Base-by-base conservation (phyloP, 176 grass and related monocot species). In the Triticum monococcum region DNA sequence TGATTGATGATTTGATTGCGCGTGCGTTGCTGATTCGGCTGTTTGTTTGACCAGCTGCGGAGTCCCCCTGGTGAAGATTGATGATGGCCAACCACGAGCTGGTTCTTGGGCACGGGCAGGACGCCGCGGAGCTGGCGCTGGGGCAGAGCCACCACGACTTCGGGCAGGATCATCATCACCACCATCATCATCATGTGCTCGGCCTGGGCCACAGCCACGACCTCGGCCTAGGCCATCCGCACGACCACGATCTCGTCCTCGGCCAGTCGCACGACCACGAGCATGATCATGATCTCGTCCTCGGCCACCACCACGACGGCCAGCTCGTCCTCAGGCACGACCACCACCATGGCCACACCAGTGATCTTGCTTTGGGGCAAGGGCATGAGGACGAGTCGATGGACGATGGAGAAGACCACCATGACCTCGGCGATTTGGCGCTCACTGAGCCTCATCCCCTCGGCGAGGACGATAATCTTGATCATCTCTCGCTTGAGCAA, bases 61-160 rank as follows among this genome's bases (percentile, higher is more conserved):
- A 30, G 40, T n/a, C 73, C 78, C 54, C 28, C 5, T 23, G 77
- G 28, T 14, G 83, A 41, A 3, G 38, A 85, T 81, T 75, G 68
- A 18, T 59, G 68, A 99, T 99, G 97, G 92, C 97, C 9, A 94
- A 87, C 84, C 94, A 96, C 61, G 94, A 98, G 76, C 87, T 99
- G 82, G 92, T 90, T 30, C 94, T 99, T 40, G 94, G 97, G 32
- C 94, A 94, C 26, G 92, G 92, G 73, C 90, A 97, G 90, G 82
- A 93, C 68, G 87, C 92, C 16, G 89, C 92, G 4, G 95, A 95
- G 64, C 83, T 98, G 20, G 95, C 83, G 38, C 77, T 98, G 72
- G 95, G 95, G 59, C 95, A 91, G 78, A 93, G 84, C 62, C 93
- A 86, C 82, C 88, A 91, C 81, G 91, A 93, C 79, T 92, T 95